A percentile compares a stretch with the other conserved stretches of the same genome.
Conservation (phyloP, 108 stramenopile genomes). For the Cylindrotheca closterium region DNA sequence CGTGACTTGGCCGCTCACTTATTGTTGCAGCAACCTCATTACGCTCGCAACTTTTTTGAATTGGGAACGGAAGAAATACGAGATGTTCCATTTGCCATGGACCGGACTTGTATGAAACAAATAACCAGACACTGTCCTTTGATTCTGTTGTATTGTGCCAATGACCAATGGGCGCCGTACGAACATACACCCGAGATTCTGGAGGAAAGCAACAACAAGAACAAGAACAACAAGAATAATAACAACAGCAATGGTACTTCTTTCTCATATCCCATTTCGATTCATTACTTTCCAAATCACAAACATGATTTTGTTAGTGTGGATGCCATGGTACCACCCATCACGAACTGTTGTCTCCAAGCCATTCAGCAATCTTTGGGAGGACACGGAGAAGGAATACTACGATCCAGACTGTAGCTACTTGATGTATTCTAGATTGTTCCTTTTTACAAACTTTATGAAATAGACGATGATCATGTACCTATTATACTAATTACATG, state of each 20-base stretch:
- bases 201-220: no score
- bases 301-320: conserved; percentile 16
- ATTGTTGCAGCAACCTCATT: conserved; percentile 31
- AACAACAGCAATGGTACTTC: background rate
- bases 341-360: conserved; percentile 6
- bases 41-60: conserved; percentile 62
- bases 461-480: no score
- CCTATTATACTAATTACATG: no score
- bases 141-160: conserved; percentile 53
- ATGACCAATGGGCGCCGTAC: conserved; percentile 74
- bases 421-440: no score
- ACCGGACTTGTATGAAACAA: conserved; percentile 47
- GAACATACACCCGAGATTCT: conserved; percentile 53
- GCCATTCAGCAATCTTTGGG: conserved; percentile 2
- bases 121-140: conserved; percentile 42
- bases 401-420: background rate
- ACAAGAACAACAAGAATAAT: background rate
- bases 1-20: conserved; percentile 51
- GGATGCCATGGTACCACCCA: conserved; percentile 4
- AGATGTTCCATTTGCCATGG: conserved; percentile 56
- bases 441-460: no score
- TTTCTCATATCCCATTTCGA: background rate
- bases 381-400: background rate
- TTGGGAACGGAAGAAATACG: conserved; percentile 78
- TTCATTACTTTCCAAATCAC: background rate